phyloP scores from a whole-genome alignment of 345 rosid species.

The thale cress (Arabidopsis thaliana) region DNA sequence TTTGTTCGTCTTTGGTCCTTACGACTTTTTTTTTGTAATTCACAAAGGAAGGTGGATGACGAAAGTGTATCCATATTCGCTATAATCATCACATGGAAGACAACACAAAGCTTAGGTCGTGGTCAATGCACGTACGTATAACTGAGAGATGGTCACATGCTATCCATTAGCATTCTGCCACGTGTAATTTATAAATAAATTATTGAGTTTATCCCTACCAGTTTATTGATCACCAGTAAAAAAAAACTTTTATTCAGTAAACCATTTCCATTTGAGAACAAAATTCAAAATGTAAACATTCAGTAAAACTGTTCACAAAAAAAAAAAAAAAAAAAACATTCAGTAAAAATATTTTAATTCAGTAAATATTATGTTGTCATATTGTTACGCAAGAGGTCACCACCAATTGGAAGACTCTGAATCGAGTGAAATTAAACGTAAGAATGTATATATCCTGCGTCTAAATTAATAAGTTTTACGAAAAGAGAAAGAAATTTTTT shows the following conservation, averaged over 20 bases:
- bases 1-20: constrained; percentile 11
- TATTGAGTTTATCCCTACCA: not conserved
- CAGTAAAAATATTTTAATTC: not conserved
- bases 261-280: not conserved
- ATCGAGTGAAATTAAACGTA: not conserved
- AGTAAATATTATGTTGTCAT: not conserved
- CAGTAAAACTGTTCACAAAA: too few relatives aligned
- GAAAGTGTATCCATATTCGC: constrained; percentile 8
- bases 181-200: not conserved
- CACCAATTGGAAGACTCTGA: not conserved
- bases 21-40: not conserved
- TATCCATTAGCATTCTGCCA: constrained; percentile 27
- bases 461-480: too few relatives aligned
- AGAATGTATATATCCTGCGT: too few relatives aligned
- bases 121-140: constrained; percentile 39
- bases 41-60: constrained; percentile 23
- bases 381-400: not conserved
- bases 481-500: too few relatives aligned
- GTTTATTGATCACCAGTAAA: not conserved
- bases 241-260: not conserved
- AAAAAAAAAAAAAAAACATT: too few relatives aligned
- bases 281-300: not conserved
- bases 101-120: constrained; percentile 24
- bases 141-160: constrained; percentile 20
- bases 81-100: constrained; percentile 35